A percentile compares a stretch with the other conserved stretches of the same genome.
Evolutionary conservation across 2,329 filamentous ascomycete species (phyloP).

Genomic region (Aureobasidium mangrovei): DNA sequence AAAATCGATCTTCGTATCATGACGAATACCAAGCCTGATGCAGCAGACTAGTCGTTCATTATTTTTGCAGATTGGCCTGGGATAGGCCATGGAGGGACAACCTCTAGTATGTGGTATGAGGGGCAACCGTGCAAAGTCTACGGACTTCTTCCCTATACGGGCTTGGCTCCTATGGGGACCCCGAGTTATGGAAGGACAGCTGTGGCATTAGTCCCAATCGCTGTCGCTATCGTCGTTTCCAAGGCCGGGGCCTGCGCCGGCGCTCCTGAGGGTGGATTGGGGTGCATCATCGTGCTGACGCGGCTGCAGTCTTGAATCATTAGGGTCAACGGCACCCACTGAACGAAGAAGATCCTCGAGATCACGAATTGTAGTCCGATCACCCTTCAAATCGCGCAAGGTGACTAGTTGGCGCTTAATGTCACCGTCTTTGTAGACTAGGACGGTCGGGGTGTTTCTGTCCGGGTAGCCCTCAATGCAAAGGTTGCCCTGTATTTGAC

Average conservation of each 20-base stretch:
- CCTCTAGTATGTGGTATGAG: too few relatives aligned
- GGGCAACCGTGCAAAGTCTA: too few relatives aligned
- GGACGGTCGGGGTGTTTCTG: conserved; percentile 83
- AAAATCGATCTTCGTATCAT: neutral
- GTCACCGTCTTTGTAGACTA: conserved; percentile 87
- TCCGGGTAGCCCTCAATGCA: conserved; percentile 97
- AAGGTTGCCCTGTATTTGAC: conserved; percentile 82
- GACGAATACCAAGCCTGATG: neutral
- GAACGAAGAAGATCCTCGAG: conserved; percentile 75
- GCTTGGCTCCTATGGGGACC: too few relatives aligned
- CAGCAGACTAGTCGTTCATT: neutral
- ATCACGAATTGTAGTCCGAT: conserved; percentile 60
- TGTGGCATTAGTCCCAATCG: conserved; percentile 49
- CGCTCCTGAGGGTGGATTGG: conserved; percentile 45
- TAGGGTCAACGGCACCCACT: conserved; percentile 67
- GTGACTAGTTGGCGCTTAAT: conserved; percentile 92
- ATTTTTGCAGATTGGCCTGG: too few relatives aligned
- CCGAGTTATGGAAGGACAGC: too few relatives aligned
- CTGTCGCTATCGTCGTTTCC: conserved; percentile 44
- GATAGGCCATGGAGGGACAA: too few relatives aligned
- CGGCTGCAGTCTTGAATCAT: conserved; percentile 67
- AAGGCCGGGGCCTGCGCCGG: conserved; percentile 31
- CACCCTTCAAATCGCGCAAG: conserved; percentile 66
- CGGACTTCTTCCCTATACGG: too few relatives aligned
- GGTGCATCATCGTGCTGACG: conserved; percentile 48